phyloP scores from a whole-genome alignment of 768 basidiomycete species.

The Rhizopogon salebrosus region DNA sequence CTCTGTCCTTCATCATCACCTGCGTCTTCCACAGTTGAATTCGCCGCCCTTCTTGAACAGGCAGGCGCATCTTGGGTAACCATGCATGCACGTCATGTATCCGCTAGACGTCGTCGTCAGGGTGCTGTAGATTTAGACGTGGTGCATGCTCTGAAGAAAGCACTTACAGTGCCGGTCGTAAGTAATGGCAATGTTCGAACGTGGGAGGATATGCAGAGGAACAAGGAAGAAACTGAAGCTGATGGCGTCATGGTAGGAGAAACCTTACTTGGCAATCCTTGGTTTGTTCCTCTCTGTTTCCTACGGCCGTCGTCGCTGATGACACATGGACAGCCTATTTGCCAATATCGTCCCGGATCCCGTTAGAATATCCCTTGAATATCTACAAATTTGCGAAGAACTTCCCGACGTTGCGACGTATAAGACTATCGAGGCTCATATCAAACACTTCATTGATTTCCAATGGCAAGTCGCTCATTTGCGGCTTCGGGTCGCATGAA shows the following conservation, averaged over 20 bases:
- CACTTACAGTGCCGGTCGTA: slow-evolving; percentile 52
- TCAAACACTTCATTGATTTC: slow-evolving; percentile 63
- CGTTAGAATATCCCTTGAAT: slow-evolving; percentile 62
- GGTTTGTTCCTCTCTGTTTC: slow-evolving; percentile 34
- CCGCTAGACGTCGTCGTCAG: slow-evolving; percentile 62
- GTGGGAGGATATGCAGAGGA: slow-evolving; percentile 50
- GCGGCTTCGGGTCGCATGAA: neutral
- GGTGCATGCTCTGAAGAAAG: slow-evolving; percentile 50
- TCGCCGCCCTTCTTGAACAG: slow-evolving; percentile 55
- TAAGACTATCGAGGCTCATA: slow-evolving; percentile 52
- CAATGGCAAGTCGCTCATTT: slow-evolving; percentile 46
- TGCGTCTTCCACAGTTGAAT: slow-evolving; percentile 43
- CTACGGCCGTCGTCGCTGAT: neutral
- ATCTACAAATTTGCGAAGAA: slow-evolving; percentile 53
- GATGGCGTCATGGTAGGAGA: slow-evolving; percentile 83
- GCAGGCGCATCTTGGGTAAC: slow-evolving; percentile 68
- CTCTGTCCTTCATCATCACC: slow-evolving; percentile 44
- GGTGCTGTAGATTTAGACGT: slow-evolving; percentile 65
- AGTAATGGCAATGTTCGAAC: slow-evolving; percentile 77
- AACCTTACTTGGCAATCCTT: slow-evolving; percentile 68
- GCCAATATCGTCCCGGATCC: slow-evolving; percentile 52
- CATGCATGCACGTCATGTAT: slow-evolving; percentile 70
- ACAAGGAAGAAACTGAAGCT: slow-evolving; percentile 52
- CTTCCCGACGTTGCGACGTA: slow-evolving; percentile 48
- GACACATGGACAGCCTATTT: slow-evolving; percentile 45